phyloP scores from a whole-genome alignment of 106 monocot species.

The Dioscorea alata region DNA sequence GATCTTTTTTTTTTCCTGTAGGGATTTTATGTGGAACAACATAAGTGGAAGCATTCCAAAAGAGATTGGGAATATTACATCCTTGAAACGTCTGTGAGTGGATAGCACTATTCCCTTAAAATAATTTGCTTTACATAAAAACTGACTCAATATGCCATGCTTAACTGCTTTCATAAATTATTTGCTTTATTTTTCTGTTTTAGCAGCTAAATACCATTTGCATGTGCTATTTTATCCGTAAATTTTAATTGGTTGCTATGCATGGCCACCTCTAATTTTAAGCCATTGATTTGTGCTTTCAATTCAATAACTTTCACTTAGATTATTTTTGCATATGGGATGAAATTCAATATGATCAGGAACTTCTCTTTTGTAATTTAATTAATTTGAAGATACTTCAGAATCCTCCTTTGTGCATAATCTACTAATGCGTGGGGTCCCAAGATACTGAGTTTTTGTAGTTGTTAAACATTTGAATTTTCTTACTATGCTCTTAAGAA shows the following conservation, averaged over 20 bases:
- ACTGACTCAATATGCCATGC: neutral
- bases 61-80: conserved; percentile 78
- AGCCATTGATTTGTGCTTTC: too few relatives aligned
- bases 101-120: neutral
- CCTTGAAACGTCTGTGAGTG: conserved; percentile 78
- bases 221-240: neutral
- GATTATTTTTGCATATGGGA: too few relatives aligned
- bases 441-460: too few relatives aligned
- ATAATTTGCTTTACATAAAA: neutral
- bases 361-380: too few relatives aligned
- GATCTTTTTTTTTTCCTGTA: conserved; percentile 19
- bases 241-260: neutral
- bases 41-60: conserved; percentile 79
- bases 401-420: too few relatives aligned
- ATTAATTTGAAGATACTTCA: too few relatives aligned
- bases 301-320: too few relatives aligned
- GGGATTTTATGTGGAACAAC: conserved; percentile 94
- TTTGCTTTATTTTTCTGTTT: neutral
- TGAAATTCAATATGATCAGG: too few relatives aligned
- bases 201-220: neutral
- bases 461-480: too few relatives aligned
- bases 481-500: too few relatives aligned
- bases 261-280: too few relatives aligned
- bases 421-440: too few relatives aligned
- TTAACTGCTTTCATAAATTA: neutral